These are phyloP conservation scores for Boletus rubropictus DNA, from an alignment of 768 basidiomycete genomes.

Conservation along the genomic window DNA sequence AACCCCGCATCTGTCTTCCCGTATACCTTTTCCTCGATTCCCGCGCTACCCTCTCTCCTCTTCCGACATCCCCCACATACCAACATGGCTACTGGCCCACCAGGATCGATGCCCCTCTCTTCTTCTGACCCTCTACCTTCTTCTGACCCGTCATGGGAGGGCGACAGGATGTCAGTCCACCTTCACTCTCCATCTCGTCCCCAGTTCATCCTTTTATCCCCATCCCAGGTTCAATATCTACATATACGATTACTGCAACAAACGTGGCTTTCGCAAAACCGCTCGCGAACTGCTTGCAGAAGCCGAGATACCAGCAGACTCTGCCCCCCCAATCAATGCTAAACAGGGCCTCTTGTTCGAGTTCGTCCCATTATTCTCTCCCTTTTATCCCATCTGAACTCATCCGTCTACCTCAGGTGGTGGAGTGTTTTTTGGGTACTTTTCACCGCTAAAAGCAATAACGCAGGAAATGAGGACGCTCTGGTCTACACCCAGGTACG, in stretches of 20 bases:
- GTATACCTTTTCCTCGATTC: no score
- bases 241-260: constrained; percentile 79
- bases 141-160: constrained; percentile 63
- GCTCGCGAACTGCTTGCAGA: constrained; percentile 61
- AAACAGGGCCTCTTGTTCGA: constrained; percentile 80
- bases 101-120: constrained; percentile 24
- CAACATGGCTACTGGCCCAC: constrained; percentile 22
- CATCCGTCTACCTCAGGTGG: constrained; percentile 59
- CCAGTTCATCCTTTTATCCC: constrained; percentile 7
- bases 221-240: constrained; percentile 78
- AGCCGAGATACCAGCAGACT: constrained; percentile 58
- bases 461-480: constrained; percentile 62
- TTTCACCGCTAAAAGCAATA: constrained; percentile 74
- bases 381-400: neutral
- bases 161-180: constrained; percentile 69
- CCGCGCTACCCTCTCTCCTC: no score
- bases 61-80: no score
- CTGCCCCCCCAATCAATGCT: constrained; percentile 74
- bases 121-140: constrained; percentile 11
- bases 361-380: constrained; percentile 38
- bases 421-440: constrained; percentile 89
- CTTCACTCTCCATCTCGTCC: constrained; percentile 3
- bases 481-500: constrained; percentile 65
- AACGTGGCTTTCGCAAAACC: constrained; percentile 72
- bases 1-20: no score